Percentiles rank a stretch among this genome's conserved stretches.
These are phyloP conservation scores for Suillus bovinus DNA, from an alignment of 768 basidiomycete genomes.

Conservation along the genomic window DNA sequence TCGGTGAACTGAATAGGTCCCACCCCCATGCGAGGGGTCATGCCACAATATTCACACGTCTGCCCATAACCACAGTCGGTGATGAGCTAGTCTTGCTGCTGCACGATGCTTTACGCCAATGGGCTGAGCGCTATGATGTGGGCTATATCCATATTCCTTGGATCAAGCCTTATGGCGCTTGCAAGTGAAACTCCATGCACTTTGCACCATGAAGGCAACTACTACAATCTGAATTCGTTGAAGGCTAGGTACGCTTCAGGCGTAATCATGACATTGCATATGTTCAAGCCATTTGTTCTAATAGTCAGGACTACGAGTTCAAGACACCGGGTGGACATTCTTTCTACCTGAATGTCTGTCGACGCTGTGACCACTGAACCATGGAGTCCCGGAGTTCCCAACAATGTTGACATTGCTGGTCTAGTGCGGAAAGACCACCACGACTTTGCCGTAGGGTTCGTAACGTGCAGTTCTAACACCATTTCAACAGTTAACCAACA, in stretches of 20 bases:
- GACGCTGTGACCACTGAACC: slow-evolving; percentile 52
- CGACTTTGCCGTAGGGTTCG: slow-evolving; percentile 74
- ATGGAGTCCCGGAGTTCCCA: slow-evolving; percentile 56
- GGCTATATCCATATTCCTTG: not conserved
- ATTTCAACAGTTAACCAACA: not conserved
- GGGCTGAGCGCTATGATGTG: slow-evolving; percentile 8
- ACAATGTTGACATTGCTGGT: slow-evolving; percentile 56
- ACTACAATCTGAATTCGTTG: slow-evolving; percentile 67
- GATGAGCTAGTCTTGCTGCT: slow-evolving; percentile 10
- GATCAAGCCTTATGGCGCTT: slow-evolving; percentile 13
- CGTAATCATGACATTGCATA: not conserved
- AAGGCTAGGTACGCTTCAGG: slow-evolving; percentile 47
- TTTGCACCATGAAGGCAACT: slow-evolving; percentile 50
- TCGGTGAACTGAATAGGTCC: slow-evolving; percentile 21
- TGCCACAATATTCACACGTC: not conserved
- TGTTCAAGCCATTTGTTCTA: slow-evolving; percentile 15
- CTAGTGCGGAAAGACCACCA: slow-evolving; percentile 61
- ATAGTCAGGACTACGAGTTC: slow-evolving; percentile 66
- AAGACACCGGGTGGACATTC: slow-evolving; percentile 46
- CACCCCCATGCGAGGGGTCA: slow-evolving; percentile 29
- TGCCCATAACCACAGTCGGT: not conserved
- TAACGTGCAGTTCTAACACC: not conserved
- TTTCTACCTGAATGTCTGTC: slow-evolving; percentile 67
- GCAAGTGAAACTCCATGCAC: slow-evolving; percentile 63
- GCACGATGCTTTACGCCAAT: not conserved